phyloP scores from a whole-genome alignment of 2,329 filamentous ascomycete species.

The Pyrenophora graminea region DNA sequence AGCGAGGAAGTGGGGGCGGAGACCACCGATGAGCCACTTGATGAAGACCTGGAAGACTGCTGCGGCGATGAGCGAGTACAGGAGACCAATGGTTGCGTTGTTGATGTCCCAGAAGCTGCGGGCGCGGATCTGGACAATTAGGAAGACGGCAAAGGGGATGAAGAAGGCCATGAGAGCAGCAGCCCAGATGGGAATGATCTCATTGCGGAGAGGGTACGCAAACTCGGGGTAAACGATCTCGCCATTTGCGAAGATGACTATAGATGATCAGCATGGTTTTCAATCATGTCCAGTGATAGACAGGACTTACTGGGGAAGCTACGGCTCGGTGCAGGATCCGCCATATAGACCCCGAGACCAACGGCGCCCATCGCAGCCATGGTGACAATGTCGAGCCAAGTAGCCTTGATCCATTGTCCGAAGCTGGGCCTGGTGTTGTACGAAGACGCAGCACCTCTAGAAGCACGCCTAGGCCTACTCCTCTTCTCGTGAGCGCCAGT shows the following conservation, averaged over 20 bases:
- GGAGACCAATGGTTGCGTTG: conserved; percentile 69
- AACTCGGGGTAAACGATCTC: conserved; percentile 72
- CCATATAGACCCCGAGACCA: conserved; percentile 69
- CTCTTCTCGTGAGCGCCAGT: conserved; percentile 39
- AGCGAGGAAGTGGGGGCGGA: conserved; percentile 68
- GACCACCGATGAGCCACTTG: conserved; percentile 72
- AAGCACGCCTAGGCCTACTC: conserved; percentile 13
- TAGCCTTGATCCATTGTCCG: conserved; percentile 71
- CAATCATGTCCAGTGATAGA: not conserved
- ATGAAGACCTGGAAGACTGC: conserved; percentile 78
- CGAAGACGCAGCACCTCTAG: conserved; percentile 20
- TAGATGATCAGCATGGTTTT: not conserved
- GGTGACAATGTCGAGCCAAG: conserved; percentile 69
- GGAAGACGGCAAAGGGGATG: conserved; percentile 67
- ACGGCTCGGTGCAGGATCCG: conserved; percentile 67
- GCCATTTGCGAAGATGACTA: conserved; percentile 65
- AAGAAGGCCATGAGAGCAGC: conserved; percentile 68
- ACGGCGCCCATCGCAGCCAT: conserved; percentile 69
- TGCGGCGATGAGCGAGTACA: conserved; percentile 71
- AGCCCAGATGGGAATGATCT: conserved; percentile 66
- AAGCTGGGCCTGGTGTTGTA: conserved; percentile 58
- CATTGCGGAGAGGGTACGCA: conserved; percentile 68
- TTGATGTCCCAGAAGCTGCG: conserved; percentile 60
- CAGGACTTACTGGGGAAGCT: conserved; percentile 60
- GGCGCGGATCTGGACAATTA: conserved; percentile 69